Base-by-base conservation (phyloP, 345 rosid species). In the Heritiera fomes region DNA sequence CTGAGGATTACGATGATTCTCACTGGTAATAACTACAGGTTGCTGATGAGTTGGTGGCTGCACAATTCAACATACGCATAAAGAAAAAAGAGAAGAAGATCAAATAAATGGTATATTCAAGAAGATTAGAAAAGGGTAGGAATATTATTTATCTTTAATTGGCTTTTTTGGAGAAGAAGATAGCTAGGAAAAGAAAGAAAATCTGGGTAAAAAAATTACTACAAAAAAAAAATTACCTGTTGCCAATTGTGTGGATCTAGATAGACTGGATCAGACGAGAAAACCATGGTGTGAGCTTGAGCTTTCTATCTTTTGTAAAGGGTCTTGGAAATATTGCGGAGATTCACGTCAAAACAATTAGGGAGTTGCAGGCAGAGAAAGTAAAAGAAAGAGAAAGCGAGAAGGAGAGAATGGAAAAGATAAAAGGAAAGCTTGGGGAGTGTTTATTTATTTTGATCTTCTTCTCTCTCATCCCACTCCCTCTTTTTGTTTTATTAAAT, bases 171-270 rank as follows among this genome's bases (percentile, higher is more conserved):
- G 68, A 45, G 80, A 80, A 58, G 77, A 83, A 77, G 79, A 70
- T 70, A 70, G 49, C 73, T 6, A 49, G 80, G 63, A 74, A 53
- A 15, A 73, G 50, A 73, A 55, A 66, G 34, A 76, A 71, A 75
- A 70, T 12, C 50, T 13, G 28, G 70, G 28, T 74, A 50, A 61
- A 43, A 52, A 70, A 70, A 23, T 23, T 56, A n/a, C 49, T 11
- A 41, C 13, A 50, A 50, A 50, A 14, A 18, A 75, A 55, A 47
- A 78, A 28, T 8, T 74, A 88, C 93, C 90, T 87, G 89, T 23
- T 80, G 91, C 95, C 95, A 90, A 82, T 82, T 86, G 78, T 88
- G 88, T 67, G 88, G 89, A 89, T 88, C 94, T 71, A 88, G 82
- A 83, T 88, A 89, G 85, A 83, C 71, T 53, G 91, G 91, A 86